phyloP scores from a whole-genome alignment of 2,329 filamentous ascomycete species.

The Dactylellina sp. region DNA sequence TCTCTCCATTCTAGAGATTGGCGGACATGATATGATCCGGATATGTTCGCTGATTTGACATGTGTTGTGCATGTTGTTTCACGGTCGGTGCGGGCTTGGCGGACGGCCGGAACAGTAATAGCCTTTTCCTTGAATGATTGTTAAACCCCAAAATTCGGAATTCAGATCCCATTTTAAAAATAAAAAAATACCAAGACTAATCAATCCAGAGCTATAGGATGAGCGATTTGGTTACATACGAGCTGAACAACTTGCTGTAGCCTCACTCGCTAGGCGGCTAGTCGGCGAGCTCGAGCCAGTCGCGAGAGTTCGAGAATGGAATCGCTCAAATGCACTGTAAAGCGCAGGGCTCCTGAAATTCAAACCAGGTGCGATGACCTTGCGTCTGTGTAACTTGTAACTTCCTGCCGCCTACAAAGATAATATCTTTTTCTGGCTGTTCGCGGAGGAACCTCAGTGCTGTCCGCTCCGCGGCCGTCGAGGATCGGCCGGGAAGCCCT shows the following conservation, averaged over 20 bases:
- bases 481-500: constrained; percentile 47
- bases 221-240: too few species aligned
- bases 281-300: constrained; percentile 10
- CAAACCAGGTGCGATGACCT: not conserved
- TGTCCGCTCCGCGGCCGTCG: constrained; percentile 21
- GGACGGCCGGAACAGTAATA: not conserved
- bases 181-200: not conserved
- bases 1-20: too few species aligned
- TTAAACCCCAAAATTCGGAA: constrained; percentile 2
- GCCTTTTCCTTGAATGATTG: too few species aligned
- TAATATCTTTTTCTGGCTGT: constrained; percentile 24
- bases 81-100: constrained; percentile 4
- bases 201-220: not conserved
- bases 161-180: constrained; percentile 10
- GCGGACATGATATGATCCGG: not conserved
- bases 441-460: constrained; percentile 29
- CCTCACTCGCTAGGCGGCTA: constrained; percentile 1
- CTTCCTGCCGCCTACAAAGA: too few species aligned
- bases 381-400: constrained; percentile 34
- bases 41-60: not conserved
- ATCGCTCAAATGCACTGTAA: too few species aligned
- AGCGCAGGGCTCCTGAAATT: too few species aligned
- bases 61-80: constrained; percentile 15
- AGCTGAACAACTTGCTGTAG: not conserved
- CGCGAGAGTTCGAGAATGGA: not conserved